These are phyloP conservation scores for Echinosophora koreensis DNA, from an alignment of 306 rosid genomes.

Conservation along the genomic window DNA sequence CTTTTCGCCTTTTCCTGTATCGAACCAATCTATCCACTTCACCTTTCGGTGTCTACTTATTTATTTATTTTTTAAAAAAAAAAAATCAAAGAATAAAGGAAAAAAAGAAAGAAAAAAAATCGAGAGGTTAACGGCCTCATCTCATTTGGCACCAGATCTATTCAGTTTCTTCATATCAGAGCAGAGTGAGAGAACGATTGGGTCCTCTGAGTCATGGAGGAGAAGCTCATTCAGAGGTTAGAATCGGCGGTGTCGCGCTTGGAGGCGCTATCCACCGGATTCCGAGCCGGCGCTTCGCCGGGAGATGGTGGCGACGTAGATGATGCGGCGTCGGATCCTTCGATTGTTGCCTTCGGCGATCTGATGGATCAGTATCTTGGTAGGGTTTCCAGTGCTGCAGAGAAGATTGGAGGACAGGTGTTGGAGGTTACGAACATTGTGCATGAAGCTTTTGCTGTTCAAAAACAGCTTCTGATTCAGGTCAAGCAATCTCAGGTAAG, in stretches of 20 bases:
- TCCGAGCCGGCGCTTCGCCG: constrained; percentile 40
- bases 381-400: constrained; percentile 72
- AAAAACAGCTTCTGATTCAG: constrained; percentile 68
- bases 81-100: background rate
- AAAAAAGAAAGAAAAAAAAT: background rate
- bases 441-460: constrained; percentile 68
- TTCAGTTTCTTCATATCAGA: constrained; percentile 14
- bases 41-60: constrained; percentile 50
- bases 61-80: background rate
- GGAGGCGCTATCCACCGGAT: constrained; percentile 66
- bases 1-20: background rate
- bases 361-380: constrained; percentile 57
- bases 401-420: constrained; percentile 83
- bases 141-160: constrained; percentile 51
- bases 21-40: background rate
- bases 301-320: constrained; percentile 46
- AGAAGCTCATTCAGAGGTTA: constrained; percentile 70
- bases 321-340: constrained; percentile 59
- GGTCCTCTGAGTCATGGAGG: constrained; percentile 59
- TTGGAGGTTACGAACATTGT: constrained; percentile 63
- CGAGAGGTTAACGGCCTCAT: constrained; percentile 7
- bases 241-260: constrained; percentile 84
- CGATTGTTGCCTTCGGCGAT: constrained; percentile 75
- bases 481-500: constrained; percentile 81
- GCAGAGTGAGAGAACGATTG: background rate